These are phyloP conservation scores for Tolypocladium inflatum DNA, from an alignment of 2,329 filamentous ascomycete species.

Conservation along the genomic window DNA sequence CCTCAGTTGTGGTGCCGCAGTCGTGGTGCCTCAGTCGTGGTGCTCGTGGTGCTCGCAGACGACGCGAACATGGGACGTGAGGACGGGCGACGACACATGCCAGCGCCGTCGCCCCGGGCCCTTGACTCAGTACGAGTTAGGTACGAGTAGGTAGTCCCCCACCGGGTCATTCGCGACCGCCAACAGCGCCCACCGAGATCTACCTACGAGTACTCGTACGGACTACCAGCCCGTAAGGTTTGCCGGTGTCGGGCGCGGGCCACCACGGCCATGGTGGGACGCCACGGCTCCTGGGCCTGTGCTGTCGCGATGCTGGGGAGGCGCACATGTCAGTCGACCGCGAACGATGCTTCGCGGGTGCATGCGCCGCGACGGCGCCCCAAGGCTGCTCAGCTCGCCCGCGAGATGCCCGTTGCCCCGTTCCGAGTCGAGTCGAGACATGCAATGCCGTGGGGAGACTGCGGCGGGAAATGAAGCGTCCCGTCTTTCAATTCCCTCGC, in stretches of 20 bases:
- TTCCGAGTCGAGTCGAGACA: neutral
- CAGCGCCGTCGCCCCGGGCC: neutral
- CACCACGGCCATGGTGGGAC: too few relatives aligned
- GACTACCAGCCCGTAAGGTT: too few relatives aligned
- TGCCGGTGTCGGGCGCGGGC: too few relatives aligned
- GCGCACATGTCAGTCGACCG: too few relatives aligned
- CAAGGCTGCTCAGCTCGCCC: neutral
- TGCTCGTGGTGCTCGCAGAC: neutral
- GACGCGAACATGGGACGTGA: too few relatives aligned
- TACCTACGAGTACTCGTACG: too few relatives aligned
- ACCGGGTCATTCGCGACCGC: too few relatives aligned
- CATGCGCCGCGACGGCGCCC: neutral
- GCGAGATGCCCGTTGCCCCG: neutral
- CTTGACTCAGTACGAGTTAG: too few relatives aligned
- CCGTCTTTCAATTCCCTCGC: neutral
- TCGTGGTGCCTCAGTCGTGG: neutral
- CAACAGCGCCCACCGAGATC: too few relatives aligned
- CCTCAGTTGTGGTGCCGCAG: neutral
- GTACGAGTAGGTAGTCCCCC: too few relatives aligned
- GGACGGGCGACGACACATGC: neutral
- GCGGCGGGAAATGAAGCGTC: neutral
- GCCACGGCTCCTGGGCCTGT: too few relatives aligned
- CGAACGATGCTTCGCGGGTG: neutral
- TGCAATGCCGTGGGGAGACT: neutral
- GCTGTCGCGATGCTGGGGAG: too few relatives aligned